Evolutionary conservation across 2,329 filamentous ascomycete genomes (phyloP).

Genomic region (Ophiostoma sp.): DNA sequence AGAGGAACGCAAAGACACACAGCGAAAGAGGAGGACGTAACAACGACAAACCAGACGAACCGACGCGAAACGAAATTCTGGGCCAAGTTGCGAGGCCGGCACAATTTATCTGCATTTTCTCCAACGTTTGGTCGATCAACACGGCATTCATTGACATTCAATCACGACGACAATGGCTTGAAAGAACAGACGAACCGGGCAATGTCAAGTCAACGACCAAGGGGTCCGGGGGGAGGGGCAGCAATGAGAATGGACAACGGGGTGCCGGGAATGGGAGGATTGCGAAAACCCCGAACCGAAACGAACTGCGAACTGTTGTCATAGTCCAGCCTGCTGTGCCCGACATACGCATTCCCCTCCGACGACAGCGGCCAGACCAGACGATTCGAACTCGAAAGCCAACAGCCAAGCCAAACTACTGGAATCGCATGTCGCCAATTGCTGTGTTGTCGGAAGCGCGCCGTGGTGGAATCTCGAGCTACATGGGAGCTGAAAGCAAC

Average conservation of each 20-base stretch:
- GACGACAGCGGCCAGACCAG: background rate
- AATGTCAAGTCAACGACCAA: background rate
- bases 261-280: too few species aligned
- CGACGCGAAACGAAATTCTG: background rate
- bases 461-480: background rate
- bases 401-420: background rate
- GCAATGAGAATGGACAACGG: background rate
- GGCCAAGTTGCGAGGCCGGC: background rate
- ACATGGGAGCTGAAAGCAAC: background rate
- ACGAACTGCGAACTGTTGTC: too few species aligned
- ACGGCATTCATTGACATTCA: background rate
- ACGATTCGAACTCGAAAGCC: background rate
- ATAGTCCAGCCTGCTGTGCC: background rate
- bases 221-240: background rate
- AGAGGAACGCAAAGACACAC: slow-evolving; percentile 8
- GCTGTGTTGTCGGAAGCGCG: background rate
- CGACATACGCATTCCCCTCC: background rate
- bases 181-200: background rate
- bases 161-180: background rate
- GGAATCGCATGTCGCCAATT: too few species aligned
- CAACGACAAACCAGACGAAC: background rate
- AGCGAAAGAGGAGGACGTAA: background rate
- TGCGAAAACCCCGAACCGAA: too few species aligned
- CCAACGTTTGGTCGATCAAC: background rate
- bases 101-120: background rate